A percentile compares a stretch with the other conserved stretches of the same genome.
These are phyloP conservation scores for grape (Vitis vinifera) DNA, from an alignment of 164 flowering plant species.

Conservation along the genomic window DNA sequence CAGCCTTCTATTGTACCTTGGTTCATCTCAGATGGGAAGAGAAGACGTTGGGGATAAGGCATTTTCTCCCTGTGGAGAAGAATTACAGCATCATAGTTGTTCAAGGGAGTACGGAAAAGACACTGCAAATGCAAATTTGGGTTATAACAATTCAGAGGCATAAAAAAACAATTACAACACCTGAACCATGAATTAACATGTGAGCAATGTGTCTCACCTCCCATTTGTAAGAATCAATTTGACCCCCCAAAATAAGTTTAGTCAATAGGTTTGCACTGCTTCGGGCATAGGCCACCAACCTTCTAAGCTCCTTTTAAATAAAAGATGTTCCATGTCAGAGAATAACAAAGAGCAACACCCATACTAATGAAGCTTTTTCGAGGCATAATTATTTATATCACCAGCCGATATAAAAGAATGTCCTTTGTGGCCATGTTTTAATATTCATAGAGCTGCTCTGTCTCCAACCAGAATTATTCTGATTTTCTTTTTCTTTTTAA, in stretches of 20 bases:
- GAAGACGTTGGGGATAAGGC: constrained; percentile 78
- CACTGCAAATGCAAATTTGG: constrained; percentile 49
- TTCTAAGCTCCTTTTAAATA: constrained; percentile 64
- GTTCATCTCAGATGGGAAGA: constrained; percentile 72
- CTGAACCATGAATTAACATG: not conserved
- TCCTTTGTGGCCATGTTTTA: too few relatives aligned
- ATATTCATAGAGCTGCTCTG: too few relatives aligned
- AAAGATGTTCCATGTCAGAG: not conserved
- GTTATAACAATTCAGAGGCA: not conserved
- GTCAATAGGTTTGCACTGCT: constrained; percentile 77
- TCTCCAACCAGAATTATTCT: too few relatives aligned
- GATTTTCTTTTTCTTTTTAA: too few relatives aligned
- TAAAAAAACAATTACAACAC: not conserved
- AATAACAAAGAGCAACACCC: too few relatives aligned
- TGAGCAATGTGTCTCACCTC: constrained; percentile 53
- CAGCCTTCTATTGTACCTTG: constrained; percentile 41
- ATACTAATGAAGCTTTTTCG: too few relatives aligned
- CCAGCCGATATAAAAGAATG: too few relatives aligned
- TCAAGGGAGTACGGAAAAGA: constrained; percentile 84
- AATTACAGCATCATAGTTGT: constrained; percentile 86
- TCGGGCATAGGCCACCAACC: constrained; percentile 80
- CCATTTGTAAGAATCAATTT: constrained; percentile 61
- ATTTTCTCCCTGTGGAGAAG: constrained; percentile 81
- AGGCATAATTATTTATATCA: too few relatives aligned
- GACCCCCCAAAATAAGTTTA: constrained; percentile 51